phyloP scores from a whole-genome alignment of 1,284 basidiomycete species.

The Neotropicomus parvogracilis region DNA sequence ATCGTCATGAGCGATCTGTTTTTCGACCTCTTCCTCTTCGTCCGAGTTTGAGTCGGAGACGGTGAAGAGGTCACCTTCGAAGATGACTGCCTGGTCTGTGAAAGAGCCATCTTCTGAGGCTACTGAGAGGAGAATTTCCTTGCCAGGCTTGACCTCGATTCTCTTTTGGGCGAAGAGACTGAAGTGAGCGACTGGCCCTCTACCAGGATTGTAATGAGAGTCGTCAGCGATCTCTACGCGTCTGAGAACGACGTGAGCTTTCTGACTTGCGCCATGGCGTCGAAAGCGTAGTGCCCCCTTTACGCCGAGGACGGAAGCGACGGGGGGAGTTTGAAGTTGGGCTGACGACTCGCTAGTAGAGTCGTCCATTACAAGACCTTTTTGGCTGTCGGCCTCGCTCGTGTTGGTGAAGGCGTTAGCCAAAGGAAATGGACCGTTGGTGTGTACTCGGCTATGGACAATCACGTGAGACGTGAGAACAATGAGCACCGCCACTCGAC shows the following conservation, averaged over 20 bases:
- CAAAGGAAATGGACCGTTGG: background rate
- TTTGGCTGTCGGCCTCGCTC: constrained; percentile 10
- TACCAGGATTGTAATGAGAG: constrained; percentile 39
- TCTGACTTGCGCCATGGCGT: constrained; percentile 54
- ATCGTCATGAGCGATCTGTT: constrained; percentile 39
- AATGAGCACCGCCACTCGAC: background rate
- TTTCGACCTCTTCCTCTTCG: constrained; percentile 36
- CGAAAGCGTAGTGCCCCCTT: constrained; percentile 53
- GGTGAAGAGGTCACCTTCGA: constrained; percentile 48
- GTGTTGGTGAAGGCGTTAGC: constrained; percentile 3
- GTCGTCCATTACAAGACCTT: constrained; percentile 31
- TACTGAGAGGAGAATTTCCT: constrained; percentile 59
- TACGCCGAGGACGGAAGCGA: constrained; percentile 51
- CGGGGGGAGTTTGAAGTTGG: constrained; percentile 19
- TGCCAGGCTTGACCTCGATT: constrained; percentile 63
- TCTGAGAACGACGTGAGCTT: constrained; percentile 55
- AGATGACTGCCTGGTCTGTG: constrained; percentile 51
- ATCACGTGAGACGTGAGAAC: constrained; percentile 24
- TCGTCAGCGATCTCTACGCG: constrained; percentile 50
- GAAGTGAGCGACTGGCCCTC: constrained; percentile 45
- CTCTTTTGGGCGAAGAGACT: constrained; percentile 61
- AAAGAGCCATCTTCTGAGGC: constrained; percentile 47
- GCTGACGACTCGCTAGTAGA: constrained; percentile 26
- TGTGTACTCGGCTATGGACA: background rate
- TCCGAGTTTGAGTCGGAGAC: constrained; percentile 36